These are phyloP conservation scores for Populus euphratica DNA, from an alignment of 345 rosid genomes.

Conservation along the genomic window DNA sequence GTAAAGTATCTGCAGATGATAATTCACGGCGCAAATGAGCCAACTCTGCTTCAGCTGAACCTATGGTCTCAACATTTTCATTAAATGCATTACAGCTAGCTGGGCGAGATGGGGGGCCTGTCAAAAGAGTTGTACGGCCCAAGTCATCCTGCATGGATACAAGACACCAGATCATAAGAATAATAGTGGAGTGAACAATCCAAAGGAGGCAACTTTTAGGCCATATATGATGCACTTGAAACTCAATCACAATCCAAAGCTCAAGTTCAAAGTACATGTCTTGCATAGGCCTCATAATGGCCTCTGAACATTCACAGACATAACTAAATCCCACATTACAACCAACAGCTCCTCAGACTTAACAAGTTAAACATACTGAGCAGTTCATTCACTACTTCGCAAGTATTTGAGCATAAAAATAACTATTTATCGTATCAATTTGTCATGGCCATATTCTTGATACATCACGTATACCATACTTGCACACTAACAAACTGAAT, in stretches of 20 bases:
- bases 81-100: slow-evolving; percentile 71
- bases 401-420: background rate
- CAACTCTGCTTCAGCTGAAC: slow-evolving; percentile 49
- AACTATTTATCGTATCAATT: background rate
- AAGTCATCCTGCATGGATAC: slow-evolving; percentile 54
- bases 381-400: background rate
- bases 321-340: background rate
- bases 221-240: background rate
- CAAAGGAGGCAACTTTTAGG: background rate
- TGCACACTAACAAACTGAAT: background rate
- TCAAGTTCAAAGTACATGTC: background rate
- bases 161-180: slow-evolving; percentile 4
- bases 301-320: background rate
- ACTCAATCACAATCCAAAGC: background rate
- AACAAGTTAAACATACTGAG: background rate
- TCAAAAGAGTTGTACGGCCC: slow-evolving; percentile 37
- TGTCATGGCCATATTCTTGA: background rate
- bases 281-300: background rate
- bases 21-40: slow-evolving; percentile 41
- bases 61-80: slow-evolving; percentile 43
- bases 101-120: slow-evolving; percentile 63
- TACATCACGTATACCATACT: background rate
- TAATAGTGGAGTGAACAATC: background rate
- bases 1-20: slow-evolving; percentile 34
- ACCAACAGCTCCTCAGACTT: background rate